Base-by-base conservation (phyloP, 805 yeast species). In the Teunomyces stri region DNA sequence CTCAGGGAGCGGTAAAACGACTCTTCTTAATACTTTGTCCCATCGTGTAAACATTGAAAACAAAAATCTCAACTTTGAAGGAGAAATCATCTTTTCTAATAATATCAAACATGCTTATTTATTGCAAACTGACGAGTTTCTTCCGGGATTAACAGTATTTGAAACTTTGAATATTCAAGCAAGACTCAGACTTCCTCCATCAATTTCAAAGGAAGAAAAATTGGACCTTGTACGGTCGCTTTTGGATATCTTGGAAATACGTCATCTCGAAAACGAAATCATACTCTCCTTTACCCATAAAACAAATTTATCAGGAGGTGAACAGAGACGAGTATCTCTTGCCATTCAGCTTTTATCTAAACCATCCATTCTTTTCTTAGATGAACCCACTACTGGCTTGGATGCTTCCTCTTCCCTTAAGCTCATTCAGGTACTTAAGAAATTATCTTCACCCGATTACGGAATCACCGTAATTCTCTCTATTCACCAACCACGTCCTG, bases 351-450 rank as follows among this genome's bases (percentile, higher is more conserved):
- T 61, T 28, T 51, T 61, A 33, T 51, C 48, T 37, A 53, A 51
- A 35, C 66, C 66, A 0, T 56, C 58, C 12, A 42, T 60, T 15
- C 51, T 61, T 2, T 61, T 60, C 30, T 47, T 61, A 29, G 66
- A 61, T 35, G 66, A 61, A 46, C 64, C 65, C 28, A 61, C 66
- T 27, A 61, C 66, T 1, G 66, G 66, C 4, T 51, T 61, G 41
- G 66, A 61, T 42, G 55, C 66, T 3, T 52, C 59, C 11, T 53
- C 58, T 6, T 60, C 65, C 3, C 52, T 61, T 47, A 58, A 57
- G 16, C 47, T 61, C 37, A 58, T 60, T 20, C 44, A 50, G 11
- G 62, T 58, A 3, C 47, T 61, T 12, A 50, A 54, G 29, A 57
- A 53, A 37, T 46, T 61, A 40, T 58, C 61, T 1, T 52, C 58